Base-by-base conservation (phyloP, 164 flowering plant species). In the Liquidambar formosana region DNA sequence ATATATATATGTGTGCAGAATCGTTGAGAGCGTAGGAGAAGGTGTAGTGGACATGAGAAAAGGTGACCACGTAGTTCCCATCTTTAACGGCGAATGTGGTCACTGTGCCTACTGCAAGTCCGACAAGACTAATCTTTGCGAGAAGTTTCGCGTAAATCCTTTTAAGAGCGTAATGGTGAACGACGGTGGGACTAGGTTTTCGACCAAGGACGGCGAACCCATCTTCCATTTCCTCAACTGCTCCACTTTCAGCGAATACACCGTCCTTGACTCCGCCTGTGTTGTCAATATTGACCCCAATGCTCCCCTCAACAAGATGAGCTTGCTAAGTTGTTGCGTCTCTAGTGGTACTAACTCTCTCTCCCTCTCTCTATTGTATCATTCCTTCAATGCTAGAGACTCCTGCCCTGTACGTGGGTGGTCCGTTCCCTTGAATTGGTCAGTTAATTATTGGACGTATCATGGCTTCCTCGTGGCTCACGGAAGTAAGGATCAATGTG, bases 11-110 rank as follows among this genome's bases (percentile, higher is more conserved):
- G 0, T 22, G 18, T 53, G 41, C 64, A 88, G 92, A 22, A 66
- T 86, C 10, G 78, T 90, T 1, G 93, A 90, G 81, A 85, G 91
- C 68, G 89, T 86, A 8, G 93, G 93, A 4, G 83, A 83, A 72
- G 90, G 86, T 6, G 93, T 87, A 22, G 43, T 5, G 18, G 93
- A 88, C 57, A 33, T 90, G 72, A 66, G 62, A 22, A 71, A 63
- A 73, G 96, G 93, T 2, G 96, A 90, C 71, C 80, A 78, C 14
- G 93, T 90, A 4, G 63, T 90, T n/a, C 92, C 96, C 3, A 79
- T 88, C 41, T 88, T 89, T 75, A 81, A 83, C 33, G 91, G 93
- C 0, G 93, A 90, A 57, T 90, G 96, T 48, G 75, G 82, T 0
- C 76, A 79, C 28, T 86, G 86, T 64, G 61, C 10, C 4, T 79